Base-by-base conservation (phyloP, 345 rosid species). In the Aquilaria malaccensis region DNA sequence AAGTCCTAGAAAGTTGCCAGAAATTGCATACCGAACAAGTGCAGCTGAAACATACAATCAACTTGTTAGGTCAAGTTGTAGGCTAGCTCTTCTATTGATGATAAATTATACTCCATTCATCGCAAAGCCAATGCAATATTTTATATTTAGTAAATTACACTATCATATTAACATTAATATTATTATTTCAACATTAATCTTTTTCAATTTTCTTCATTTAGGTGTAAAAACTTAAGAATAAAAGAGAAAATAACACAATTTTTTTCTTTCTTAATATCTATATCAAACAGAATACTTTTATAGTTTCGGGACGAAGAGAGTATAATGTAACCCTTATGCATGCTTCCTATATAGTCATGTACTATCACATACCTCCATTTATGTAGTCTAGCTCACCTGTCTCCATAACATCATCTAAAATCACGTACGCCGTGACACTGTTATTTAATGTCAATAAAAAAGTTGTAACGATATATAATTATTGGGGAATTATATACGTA, bases 341-440 rank as follows among this genome's bases (percentile, higher is more conserved):
- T 22, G 22, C 22, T 22, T 22, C 22, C 22, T 22, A 22, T 22
- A 0, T 15, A 15, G 15, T 15, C 15, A 15, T 15, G 22, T 22
- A 22, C 22, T 22, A 50, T 50, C 11, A 13, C 50, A 12, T 76
- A 84, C 89, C 89, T 81, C 86, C 89, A 60, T 84, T 79, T 46
- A 84, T 53, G 72, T 84, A 84, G 72, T 84, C 89, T 13, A 84
- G 84, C 58, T 84, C 89, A 45, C 89, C 89, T 0, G 89, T 81
- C 69, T 74, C 41, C 0, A 67, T 3, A 33, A 76, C 77, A 62
- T 79, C 86, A n/a, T 77, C 66, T 13, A 68, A 33, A 51, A 81
- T 76, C 1, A 77, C 68, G 54, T 81, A 84, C 10, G 89, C 86
- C 9, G 89, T 84, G 47, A 84, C 86, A 0, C 89, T 84, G 70